Evolutionary conservation across 768 basidiomycete species (phyloP), one percentile per base, ranked within the genome.

Genomic region (Mycena maculata): DNA sequence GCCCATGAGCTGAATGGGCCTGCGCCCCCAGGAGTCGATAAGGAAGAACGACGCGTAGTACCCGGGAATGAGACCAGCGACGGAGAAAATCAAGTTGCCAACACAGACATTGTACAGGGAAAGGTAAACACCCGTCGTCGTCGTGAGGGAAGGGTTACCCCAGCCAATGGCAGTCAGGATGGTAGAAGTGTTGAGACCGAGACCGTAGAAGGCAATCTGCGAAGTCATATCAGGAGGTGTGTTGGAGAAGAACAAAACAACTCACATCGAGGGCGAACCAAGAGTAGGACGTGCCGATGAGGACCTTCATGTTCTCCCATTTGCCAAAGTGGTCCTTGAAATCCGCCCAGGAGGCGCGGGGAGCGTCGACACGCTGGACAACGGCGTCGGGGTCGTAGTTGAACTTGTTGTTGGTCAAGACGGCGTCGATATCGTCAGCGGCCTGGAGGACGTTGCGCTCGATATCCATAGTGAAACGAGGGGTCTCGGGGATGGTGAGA

Each of bases 391-490:
- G 84, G 71, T 91, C 87, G 38, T 81, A 80, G 25, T 79, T 73
- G 72, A 77, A 82, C 9, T 73, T 80, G 39, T 86, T 86, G 18
- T 80, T 81, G 22, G 82, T 79, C 49, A 95, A 68, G 61, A 93
- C 92, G 49, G 85, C 83, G 63, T 90, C 85, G 68, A 95, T 92
- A 72, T 96, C 95, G 31, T 84, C 79, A 1, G 88, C 61, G 9
- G 94, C 95, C 74, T 91, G 92, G 42, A 86, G 82, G 47, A 96
- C 81, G 77, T 96, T 95, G 54, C 91, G 85, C 78, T 95, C 93
- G 65, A 96, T 87, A 82, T 96, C 95, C 92, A 96, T 95, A 65
- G 95, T 97, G 78, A 86, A 87, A 70, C 95, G 93, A 28, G 95
- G 95, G 0, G 94, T 96, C 77, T 96, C 94, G 4, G 95, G 93